These are phyloP conservation scores for Kwoniella shivajii DNA, from an alignment of 1,284 basidiomycete genomes.

Conservation along the genomic window DNA sequence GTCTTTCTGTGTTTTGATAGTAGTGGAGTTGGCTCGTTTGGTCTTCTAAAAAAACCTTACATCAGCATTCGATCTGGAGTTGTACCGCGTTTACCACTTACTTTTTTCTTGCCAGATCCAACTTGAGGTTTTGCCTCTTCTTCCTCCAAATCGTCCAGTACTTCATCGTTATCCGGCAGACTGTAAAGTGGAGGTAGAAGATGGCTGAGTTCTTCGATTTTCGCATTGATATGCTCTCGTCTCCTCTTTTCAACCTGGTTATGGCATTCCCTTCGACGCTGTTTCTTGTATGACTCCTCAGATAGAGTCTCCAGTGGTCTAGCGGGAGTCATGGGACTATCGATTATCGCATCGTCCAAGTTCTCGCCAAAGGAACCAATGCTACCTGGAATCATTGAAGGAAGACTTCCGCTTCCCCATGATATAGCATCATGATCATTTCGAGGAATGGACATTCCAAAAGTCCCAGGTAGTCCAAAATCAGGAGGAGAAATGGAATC, in stretches of 20 bases:
- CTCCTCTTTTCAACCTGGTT: constrained; percentile 52
- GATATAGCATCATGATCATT: constrained; percentile 16
- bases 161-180: constrained; percentile 26
- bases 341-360: constrained; percentile 27
- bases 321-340: constrained; percentile 44
- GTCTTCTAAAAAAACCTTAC: constrained; percentile 22
- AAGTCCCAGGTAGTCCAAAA: constrained; percentile 16
- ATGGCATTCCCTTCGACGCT: constrained; percentile 49
- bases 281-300: constrained; percentile 42
- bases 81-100: too few relatives aligned
- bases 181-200: constrained; percentile 41
- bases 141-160: constrained; percentile 42
- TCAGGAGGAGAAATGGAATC: constrained; percentile 33
- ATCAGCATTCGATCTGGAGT: background rate
- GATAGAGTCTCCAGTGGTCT: constrained; percentile 24
- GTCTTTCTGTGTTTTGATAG: constrained; percentile 42
- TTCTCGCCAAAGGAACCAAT: constrained; percentile 33
- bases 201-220: constrained; percentile 49
- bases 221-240: constrained; percentile 52
- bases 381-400: constrained; percentile 21
- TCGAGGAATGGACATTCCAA: constrained; percentile 36
- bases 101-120: constrained; percentile 37
- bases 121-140: constrained; percentile 25
- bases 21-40: constrained; percentile 30
- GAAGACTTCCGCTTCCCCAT: constrained; percentile 31